Evolutionary conservation across 495 filamentous ascomycete species (phyloP).

Genomic region (Mycothermus thermophilus): DNA sequence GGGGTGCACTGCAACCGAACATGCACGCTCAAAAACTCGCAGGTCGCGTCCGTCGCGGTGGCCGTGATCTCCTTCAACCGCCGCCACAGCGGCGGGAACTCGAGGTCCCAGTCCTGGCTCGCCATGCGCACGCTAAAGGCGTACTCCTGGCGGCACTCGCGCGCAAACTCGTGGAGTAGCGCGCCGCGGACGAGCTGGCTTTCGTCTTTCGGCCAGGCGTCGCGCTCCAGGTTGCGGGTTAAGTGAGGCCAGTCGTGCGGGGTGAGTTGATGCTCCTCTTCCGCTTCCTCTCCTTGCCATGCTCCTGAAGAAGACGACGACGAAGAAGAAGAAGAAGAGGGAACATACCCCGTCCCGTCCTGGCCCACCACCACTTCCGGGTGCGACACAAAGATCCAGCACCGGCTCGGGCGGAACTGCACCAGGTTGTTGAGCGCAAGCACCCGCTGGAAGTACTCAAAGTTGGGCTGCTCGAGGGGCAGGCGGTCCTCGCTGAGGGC

Average conservation of each 20-base stretch:
- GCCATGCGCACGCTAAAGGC: conserved; percentile 30
- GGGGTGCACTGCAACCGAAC: conserved; percentile 32
- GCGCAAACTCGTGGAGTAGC: conserved; percentile 36
- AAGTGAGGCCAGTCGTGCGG: conserved; percentile 34
- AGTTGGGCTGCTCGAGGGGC: conserved; percentile 35
- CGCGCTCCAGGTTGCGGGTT: conserved; percentile 26
- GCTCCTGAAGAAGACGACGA: too few relatives aligned
- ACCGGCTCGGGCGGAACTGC: conserved; percentile 27
- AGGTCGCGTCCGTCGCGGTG: conserved; percentile 22
- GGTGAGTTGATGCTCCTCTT: conserved; percentile 21
- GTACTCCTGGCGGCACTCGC: conserved; percentile 25
- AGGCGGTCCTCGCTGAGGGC: conserved; percentile 35
- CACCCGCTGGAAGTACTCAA: conserved; percentile 35
- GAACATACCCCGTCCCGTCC: conserved; percentile 18
- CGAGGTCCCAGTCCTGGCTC: conserved; percentile 24
- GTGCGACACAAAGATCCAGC: conserved; percentile 33
- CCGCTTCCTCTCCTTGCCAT: too few relatives aligned
- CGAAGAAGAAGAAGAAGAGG: too few relatives aligned
- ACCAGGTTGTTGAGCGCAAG: conserved; percentile 27
- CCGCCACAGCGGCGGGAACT: conserved; percentile 31
- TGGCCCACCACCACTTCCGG: conserved; percentile 26
- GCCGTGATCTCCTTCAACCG: conserved; percentile 23
- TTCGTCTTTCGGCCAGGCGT: conserved; percentile 22
- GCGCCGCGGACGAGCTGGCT: conserved; percentile 21
- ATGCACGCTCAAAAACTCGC: conserved; percentile 41